These are phyloP conservation scores for Pachyrhizus erosus DNA, from an alignment of 306 rosid species.

Conservation along the genomic window DNA sequence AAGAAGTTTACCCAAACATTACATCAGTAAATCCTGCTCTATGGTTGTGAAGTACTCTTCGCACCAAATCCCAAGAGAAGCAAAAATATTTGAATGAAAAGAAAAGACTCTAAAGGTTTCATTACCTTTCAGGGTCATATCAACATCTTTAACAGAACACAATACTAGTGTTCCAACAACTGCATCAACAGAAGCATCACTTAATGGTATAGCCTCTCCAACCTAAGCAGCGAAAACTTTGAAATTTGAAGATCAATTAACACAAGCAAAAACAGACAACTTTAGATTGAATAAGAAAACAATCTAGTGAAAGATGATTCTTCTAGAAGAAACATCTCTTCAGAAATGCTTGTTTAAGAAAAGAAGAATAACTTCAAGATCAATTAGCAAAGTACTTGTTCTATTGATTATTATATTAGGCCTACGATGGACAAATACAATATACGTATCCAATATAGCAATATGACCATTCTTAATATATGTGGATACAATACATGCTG, in stretches of 20 bases:
- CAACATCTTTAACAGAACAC: constrained; percentile 86
- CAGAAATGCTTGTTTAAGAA: constrained; percentile 12
- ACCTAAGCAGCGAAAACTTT: constrained; percentile 57
- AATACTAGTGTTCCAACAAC: constrained; percentile 94
- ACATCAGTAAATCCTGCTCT: constrained; percentile 15
- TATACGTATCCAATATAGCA: background rate
- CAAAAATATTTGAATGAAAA: constrained; percentile 20
- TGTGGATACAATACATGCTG: too few relatives aligned
- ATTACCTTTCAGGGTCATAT: constrained; percentile 71
- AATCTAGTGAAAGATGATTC: background rate
- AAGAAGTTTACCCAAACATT: too few relatives aligned
- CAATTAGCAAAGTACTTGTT: background rate
- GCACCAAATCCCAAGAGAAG: constrained; percentile 16
- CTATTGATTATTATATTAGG: background rate
- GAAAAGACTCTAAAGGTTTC: constrained; percentile 13
- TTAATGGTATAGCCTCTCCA: constrained; percentile 84
- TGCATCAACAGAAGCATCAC: constrained; percentile 92
- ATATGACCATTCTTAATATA: background rate
- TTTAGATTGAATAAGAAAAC: background rate
- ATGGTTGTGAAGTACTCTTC: background rate
- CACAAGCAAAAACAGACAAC: background rate
- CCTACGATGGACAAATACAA: background rate
- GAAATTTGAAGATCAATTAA: constrained; percentile 32
- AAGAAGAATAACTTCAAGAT: background rate
- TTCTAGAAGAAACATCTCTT: constrained; percentile 4